phyloP scores from a whole-genome alignment of 2,329 filamentous ascomycete species.

The Aspergillus pseudoglaucus region DNA sequence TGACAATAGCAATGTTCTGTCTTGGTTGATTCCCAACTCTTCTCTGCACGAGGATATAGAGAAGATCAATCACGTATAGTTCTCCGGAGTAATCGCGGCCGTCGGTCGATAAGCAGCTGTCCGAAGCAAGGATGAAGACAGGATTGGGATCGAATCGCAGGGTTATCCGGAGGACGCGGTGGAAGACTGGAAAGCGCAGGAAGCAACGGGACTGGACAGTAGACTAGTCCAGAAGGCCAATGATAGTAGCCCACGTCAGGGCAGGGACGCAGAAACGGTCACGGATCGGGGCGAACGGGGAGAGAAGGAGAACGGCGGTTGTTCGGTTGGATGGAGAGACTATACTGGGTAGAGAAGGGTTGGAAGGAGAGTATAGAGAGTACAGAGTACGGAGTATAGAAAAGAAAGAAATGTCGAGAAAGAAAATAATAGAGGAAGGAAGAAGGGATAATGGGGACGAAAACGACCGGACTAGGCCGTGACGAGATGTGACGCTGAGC shows the following conservation, averaged over 20 bases:
- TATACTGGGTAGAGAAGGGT: neutral
- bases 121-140: neutral
- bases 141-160: neutral
- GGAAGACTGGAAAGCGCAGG: neutral
- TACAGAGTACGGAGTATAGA: constrained; percentile 3
- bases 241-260: constrained; percentile 17
- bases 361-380: constrained; percentile 5
- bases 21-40: neutral
- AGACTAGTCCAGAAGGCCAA: constrained; percentile 12
- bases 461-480: neutral
- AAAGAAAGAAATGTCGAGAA: constrained; percentile 1
- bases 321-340: neutral
- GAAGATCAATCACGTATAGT: neutral
- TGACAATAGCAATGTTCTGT: no score
- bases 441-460: neutral
- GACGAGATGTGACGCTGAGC: neutral
- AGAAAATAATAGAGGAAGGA: constrained; percentile 1
- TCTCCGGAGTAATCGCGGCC: neutral
- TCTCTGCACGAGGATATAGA: neutral
- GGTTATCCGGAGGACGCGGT: neutral
- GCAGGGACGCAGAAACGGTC: neutral
- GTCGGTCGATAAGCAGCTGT: neutral
- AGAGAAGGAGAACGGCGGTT: neutral
- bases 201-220: neutral
- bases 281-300: neutral